Evolutionary conservation across 2,329 filamentous ascomycete species (phyloP).

Genomic region (Orbilia brochopaga): DNA sequence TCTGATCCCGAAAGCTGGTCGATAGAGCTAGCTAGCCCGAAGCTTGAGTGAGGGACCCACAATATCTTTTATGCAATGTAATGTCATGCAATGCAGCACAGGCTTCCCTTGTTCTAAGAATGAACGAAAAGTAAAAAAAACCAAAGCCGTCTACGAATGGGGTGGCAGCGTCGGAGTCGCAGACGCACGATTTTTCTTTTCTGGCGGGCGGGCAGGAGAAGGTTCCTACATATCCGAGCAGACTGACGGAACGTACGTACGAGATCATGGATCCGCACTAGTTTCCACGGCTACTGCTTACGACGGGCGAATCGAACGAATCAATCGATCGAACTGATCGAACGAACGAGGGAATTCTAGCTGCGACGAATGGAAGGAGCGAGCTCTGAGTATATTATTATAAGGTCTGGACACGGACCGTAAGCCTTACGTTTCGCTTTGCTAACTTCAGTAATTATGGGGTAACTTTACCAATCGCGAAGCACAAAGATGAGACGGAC

Average conservation of each 20-base stretch:
- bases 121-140: not conserved
- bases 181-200: constrained; percentile 3
- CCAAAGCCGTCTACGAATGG: not conserved
- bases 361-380: not conserved
- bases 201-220: not conserved
- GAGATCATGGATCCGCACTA: not conserved
- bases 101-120: not conserved
- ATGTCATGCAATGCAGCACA: constrained; percentile 4
- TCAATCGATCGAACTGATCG: too few species aligned
- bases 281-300: too few species aligned
- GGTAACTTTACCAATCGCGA: constrained; percentile 14
- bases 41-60: constrained; percentile 1
- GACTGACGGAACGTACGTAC: not conserved
- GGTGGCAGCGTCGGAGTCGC: constrained; percentile 1
- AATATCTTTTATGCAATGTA: constrained; percentile 1
- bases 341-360: too few species aligned
- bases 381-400: not conserved
- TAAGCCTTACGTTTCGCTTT: constrained; percentile 5
- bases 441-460: constrained; percentile 21
- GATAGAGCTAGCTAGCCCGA: constrained; percentile 1
- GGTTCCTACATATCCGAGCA: constrained; percentile 7
- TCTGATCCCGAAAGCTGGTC: constrained; percentile 12
- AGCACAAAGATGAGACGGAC: constrained; percentile 22
- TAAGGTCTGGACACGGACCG: not conserved
- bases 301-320: too few species aligned